Percentiles rank a stretch among this genome's conserved stretches.
phyloP scores from a whole-genome alignment of 257 asterid species.

The Solanum peruvianum region DNA sequence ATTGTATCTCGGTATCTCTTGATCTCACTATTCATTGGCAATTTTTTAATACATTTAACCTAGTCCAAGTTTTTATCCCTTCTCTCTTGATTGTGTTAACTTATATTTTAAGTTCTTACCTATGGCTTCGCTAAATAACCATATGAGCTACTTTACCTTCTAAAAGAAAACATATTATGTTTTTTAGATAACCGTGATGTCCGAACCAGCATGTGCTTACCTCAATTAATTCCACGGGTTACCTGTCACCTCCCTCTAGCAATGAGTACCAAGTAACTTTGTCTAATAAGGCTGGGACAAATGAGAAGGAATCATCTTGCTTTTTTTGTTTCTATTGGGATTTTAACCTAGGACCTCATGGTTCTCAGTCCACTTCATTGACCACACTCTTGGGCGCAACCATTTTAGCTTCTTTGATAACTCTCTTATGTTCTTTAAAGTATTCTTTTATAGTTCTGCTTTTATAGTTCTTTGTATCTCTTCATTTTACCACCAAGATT shows the following conservation, averaged over 20 bases:
- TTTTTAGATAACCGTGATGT: background rate
- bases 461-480: background rate
- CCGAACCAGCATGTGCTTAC: background rate
- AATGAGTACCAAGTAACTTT: background rate
- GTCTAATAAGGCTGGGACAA: background rate
- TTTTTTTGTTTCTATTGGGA: background rate
- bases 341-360: background rate
- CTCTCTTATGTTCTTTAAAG: background rate
- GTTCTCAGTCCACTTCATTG: background rate
- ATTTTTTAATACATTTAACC: background rate
- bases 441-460: background rate
- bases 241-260: background rate
- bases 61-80: background rate
- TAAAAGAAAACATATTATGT: background rate
- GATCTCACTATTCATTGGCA: background rate
- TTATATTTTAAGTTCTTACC: background rate
- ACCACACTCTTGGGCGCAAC: background rate
- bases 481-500: background rate
- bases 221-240: background rate
- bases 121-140: background rate
- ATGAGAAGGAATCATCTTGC: background rate
- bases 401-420: background rate
- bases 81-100: background rate
- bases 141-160: background rate
- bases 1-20: background rate